Evolutionary conservation across 208 protist genomes (phyloP), one percentile per base, ranked within the genome.

Genomic region (Trypanosoma lewisi): DNA sequence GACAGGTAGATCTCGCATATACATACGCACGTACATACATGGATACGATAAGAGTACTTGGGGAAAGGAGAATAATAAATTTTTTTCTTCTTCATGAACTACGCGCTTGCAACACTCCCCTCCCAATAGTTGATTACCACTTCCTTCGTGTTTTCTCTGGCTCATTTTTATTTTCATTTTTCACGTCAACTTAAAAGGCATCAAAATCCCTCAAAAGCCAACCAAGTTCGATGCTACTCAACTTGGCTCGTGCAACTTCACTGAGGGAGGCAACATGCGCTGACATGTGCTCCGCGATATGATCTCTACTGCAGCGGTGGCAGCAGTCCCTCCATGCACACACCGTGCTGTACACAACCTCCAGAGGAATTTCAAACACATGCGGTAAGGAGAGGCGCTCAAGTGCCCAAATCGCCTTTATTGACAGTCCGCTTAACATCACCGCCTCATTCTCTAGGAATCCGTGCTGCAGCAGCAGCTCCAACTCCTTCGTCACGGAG

Each of bases 351-450:
- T 78, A 73, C 30, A 83, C 45, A 19, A 89, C 73, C 34, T 79
- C 77, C 53, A 75, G 25, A 2, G 82, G 85, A 31, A 92, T 60
- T 17, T 84, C 72, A 67, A 92, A 92, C 12, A 83, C 33, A 19
- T 84, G 70, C 12, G 59, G 21, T 31, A 92, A 25, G 11, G 82
- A 69, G 19, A 92, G 73, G 7, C 80, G 76, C 67, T 81, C 53
- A 11, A 92, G 45, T 12, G 67, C 42, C 70, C 74, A 79, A 44
- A 87, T 72, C 11, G 73, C 67, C 42, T 71, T 31, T 1, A 73
- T 23, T 5, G 2, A 60, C 16, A 14, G 19, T n/a, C 1, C 53
- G 52, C 37, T 45, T 42, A 14, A 19, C 41, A 44, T n/a, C 52
- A 0, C 25, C 0, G 7, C 21, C 9, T 60, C 36, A 25, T 31